Evolutionary conservation across 345 rosid species (phyloP).

Genomic region (Corymbia maculata): DNA sequence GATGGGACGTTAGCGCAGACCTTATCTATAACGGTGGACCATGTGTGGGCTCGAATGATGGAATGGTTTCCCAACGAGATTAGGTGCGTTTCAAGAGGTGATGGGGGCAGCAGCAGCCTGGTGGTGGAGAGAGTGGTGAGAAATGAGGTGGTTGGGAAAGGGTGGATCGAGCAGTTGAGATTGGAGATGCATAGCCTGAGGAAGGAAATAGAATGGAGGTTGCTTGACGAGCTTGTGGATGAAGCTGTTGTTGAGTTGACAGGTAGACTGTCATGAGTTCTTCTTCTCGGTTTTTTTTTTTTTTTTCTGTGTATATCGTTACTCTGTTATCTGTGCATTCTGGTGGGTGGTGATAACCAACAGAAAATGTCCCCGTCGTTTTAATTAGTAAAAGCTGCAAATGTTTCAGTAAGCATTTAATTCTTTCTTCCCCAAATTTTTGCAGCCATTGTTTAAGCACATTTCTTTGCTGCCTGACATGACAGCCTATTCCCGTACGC

Average conservation of each 20-base stretch:
- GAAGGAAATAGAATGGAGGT: slow-evolving; percentile 42
- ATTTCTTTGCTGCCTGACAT: not conserved
- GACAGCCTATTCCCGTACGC: not conserved
- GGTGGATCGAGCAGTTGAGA: slow-evolving; percentile 47
- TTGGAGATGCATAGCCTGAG: slow-evolving; percentile 43
- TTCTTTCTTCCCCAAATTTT: not conserved
- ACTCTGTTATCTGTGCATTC: not conserved
- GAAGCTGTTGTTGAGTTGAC: slow-evolving; percentile 60
- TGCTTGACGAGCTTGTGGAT: slow-evolving; percentile 73
- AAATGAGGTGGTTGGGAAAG: slow-evolving; percentile 64
- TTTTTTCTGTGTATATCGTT: not conserved
- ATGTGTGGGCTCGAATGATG: slow-evolving; percentile 56
- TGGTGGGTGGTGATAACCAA: not conserved
- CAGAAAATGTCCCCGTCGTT: not conserved
- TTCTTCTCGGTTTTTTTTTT: not conserved
- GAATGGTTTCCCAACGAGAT: slow-evolving; percentile 44
- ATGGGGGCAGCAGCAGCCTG: slow-evolving; percentile 33
- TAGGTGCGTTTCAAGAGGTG: slow-evolving; percentile 9
- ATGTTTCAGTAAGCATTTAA: not conserved
- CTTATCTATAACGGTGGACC: slow-evolving; percentile 32
- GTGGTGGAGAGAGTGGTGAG: slow-evolving; percentile 57
- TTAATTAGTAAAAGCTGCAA: not conserved
- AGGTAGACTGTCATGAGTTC: slow-evolving; percentile 4
- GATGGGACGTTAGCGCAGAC: slow-evolving; percentile 2
- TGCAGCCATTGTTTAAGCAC: not conserved